Percentiles rank a stretch among this genome's conserved stretches.
Evolutionary conservation across 2,329 filamentous ascomycete genomes (phyloP).

Genomic region (Fusarium subglutinans): DNA sequence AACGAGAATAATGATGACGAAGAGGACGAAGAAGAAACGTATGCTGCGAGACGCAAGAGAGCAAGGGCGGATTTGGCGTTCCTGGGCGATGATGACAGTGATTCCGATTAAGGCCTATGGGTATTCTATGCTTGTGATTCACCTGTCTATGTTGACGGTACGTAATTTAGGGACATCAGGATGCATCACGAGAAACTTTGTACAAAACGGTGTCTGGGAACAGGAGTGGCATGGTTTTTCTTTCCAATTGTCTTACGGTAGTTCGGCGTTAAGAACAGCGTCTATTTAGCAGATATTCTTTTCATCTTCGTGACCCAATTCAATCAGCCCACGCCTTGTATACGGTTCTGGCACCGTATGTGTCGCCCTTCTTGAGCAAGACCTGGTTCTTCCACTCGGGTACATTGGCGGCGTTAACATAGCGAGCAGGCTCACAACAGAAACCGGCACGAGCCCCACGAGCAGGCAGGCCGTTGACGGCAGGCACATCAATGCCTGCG

Average conservation of each 20-base stretch:
- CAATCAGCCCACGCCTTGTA: conserved; percentile 86
- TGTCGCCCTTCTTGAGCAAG: conserved; percentile 83
- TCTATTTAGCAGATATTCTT: conserved; percentile 13
- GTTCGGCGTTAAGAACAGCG: conserved; percentile 14
- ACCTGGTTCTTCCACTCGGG: conserved; percentile 82
- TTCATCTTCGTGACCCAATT: conserved; percentile 4
- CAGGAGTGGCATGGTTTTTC: conserved; percentile 1
- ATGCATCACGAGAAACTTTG: conserved; percentile 29
- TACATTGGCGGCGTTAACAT: conserved; percentile 87
- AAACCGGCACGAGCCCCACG: conserved; percentile 78
- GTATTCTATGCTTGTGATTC: neutral
- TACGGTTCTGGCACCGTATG: conserved; percentile 82
- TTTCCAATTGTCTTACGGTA: conserved; percentile 17
- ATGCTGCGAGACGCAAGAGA: conserved; percentile 57
- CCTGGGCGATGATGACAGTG: conserved; percentile 73
- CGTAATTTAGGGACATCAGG: conserved; percentile 5
- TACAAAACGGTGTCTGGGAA: conserved; percentile 17
- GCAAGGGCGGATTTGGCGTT: conserved; percentile 69
- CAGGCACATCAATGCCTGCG: conserved; percentile 81
- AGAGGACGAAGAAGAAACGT: conserved; percentile 46
- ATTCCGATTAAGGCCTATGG: conserved; percentile 61
- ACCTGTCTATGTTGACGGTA: neutral
- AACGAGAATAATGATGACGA: conserved; percentile 37
- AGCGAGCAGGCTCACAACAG: conserved; percentile 91
- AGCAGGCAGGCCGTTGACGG: conserved; percentile 67